These are phyloP conservation scores for Penicillium alfredii DNA, from an alignment of 495 filamentous ascomycete genomes.

Conservation along the genomic window DNA sequence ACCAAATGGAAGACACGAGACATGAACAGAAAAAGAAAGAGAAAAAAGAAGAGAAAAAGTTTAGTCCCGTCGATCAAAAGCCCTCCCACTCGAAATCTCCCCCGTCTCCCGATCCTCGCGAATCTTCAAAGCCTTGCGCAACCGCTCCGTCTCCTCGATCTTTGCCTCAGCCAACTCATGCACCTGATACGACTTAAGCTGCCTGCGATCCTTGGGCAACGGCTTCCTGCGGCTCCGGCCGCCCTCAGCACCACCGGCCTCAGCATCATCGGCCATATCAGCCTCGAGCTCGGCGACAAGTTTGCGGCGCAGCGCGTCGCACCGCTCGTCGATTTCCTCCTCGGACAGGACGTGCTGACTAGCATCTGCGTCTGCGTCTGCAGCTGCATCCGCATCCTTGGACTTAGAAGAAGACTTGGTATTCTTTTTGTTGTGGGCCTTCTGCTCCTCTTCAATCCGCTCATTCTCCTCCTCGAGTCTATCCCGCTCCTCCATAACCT, in stretches of 20 bases:
- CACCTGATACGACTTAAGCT: conserved; percentile 84
- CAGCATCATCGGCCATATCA: conserved; percentile 11
- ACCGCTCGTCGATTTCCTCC: conserved; percentile 38
- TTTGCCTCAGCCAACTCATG: conserved; percentile 96
- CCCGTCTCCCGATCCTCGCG: conserved; percentile 83
- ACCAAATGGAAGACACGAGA: conserved; percentile 2
- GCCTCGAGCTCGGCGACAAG: conserved; percentile 32
- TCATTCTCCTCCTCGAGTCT: conserved; percentile 79
- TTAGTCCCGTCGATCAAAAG: conserved; percentile 2
- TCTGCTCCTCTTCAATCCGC: conserved; percentile 26
- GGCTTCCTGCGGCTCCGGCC: conserved; percentile 3
- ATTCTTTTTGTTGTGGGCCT: conserved; percentile 8
- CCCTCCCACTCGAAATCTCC: conserved; percentile 54
- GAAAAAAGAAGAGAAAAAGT: conserved; percentile 1
- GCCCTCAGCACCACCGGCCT: conserved; percentile 6
- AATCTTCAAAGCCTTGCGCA: conserved; percentile 85
- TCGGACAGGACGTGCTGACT: conserved; percentile 52
- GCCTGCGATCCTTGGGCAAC: conserved; percentile 35
- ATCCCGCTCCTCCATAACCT: conserved; percentile 86
- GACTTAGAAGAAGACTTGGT: conserved; percentile 6
- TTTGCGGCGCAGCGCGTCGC: conserved; percentile 23
- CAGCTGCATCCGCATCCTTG: conserved; percentile 65
- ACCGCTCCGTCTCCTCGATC: conserved; percentile 87
- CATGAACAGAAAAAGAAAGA: background rate
- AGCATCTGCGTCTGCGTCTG: conserved; percentile 55